These are phyloP conservation scores for Phialemoniopsis sp. DNA, from an alignment of 2,329 filamentous ascomycete genomes.

Conservation along the genomic window DNA sequence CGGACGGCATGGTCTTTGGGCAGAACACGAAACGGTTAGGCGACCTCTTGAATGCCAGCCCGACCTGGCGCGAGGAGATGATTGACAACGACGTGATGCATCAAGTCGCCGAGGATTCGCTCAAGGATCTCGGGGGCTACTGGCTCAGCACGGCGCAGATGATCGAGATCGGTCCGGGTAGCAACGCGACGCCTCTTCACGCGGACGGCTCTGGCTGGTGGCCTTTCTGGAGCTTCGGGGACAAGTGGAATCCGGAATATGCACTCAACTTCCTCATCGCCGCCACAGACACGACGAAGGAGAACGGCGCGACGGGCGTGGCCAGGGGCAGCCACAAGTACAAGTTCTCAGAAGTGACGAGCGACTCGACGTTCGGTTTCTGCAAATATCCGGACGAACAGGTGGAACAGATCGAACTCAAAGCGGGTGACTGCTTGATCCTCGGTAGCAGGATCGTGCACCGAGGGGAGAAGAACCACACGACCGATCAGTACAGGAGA, in stretches of 20 bases:
- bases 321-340: slow-evolving; percentile 16
- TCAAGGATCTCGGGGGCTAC: slow-evolving; percentile 19
- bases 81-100: slow-evolving; percentile 21
- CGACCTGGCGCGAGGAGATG: slow-evolving; percentile 18
- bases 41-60: slow-evolving; percentile 15
- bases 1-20: slow-evolving; percentile 10
- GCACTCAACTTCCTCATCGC: slow-evolving; percentile 7
- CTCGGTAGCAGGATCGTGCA: slow-evolving; percentile 7
- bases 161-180: slow-evolving; percentile 16
- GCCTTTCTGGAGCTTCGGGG: no score
- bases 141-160: slow-evolving; percentile 18
- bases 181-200: slow-evolving; percentile 17
- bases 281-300: slow-evolving; percentile 10
- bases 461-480: slow-evolving; percentile 6
- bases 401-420: slow-evolving; percentile 7
- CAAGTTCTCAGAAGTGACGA: background rate
- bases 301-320: slow-evolving; percentile 12
- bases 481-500: slow-evolving; percentile 4
- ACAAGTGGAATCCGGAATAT: no score
- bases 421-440: slow-evolving; percentile 7
- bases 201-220: slow-evolving; percentile 8
- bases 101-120: slow-evolving; percentile 15
- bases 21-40: slow-evolving; percentile 18
- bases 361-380: background rate
- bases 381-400: slow-evolving; percentile 7